Evolutionary conservation across 371 early-diverging fungal genomes (phyloP), one percentile per base, ranked within the genome.

Genomic region (Mortierella sp.): DNA sequence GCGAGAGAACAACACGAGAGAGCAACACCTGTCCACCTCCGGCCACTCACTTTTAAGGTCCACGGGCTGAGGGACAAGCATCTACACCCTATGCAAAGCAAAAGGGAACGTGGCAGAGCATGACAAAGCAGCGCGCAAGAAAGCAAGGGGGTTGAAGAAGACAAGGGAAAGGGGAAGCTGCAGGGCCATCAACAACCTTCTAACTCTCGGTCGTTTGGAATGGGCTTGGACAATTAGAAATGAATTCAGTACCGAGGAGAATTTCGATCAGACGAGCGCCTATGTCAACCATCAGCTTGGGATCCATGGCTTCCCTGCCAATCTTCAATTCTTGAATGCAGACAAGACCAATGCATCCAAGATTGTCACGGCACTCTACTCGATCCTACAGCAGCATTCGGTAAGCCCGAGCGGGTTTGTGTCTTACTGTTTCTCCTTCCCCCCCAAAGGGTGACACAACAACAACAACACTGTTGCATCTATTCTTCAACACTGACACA

Each of bases 311-410:
- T 74, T 67, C n/a, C 24, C 63, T 5, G 19, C 64, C 49, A 74
- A 67, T 46, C 57, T 74, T 0, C 63, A 63, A 57, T 74, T 74
- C 48, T 13, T 60, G 24, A 47, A 27, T n/a, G 64, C 63, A 0
- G 74, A 74, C 34, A 67, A 67, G 37, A 37, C 58, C 9, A 56
- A 37, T 34, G 74, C 74, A 0, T 48, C 68, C 40, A 63, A 57
- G 49, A 67, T 67, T 39, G 74, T 74, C n/a, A 56, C 74, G 3
- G 50, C 74, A 2, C 39, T 74, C 3, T 68, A 67, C 53, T 67
- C 63, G 59, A n/a, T 74, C 25, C 49, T 74, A n/a, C 74, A 74
- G 29, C 74, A 67, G 21, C 74, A 67, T 43, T 44, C 62, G 67
- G 72, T 72, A 72, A 47, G 3, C 21, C 25, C 13, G 12, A 37